Conservation (phyloP, 2,329 filamentous ascomycete genomes). For the Phaeosphaeriaceae sp. region DNA sequence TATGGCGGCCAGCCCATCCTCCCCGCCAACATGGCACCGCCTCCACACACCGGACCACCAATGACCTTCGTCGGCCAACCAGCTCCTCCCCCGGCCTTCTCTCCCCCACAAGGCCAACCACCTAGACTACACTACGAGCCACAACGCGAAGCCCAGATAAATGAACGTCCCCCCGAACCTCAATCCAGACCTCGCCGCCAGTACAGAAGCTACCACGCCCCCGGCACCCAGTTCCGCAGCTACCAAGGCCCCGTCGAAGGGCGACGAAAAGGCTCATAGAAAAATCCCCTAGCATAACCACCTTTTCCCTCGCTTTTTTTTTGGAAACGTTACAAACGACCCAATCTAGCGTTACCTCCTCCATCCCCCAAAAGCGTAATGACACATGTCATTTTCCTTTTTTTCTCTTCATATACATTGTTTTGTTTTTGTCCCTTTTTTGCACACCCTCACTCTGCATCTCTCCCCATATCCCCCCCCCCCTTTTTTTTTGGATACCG, state of each 20-base stretch:
- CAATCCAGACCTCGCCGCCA: conserved; percentile 35
- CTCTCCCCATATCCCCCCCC: no score
- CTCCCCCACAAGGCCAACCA: conserved; percentile 28
- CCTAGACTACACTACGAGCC: conserved; percentile 26
- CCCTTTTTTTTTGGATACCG: no score
- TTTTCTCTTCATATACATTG: no score
- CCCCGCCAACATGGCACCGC: conserved; percentile 46
- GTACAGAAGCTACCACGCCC: conserved; percentile 42
- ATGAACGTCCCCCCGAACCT: conserved; percentile 26
- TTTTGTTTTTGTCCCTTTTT: not conserved
- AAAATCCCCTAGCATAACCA: no score
- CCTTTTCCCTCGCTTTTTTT: not conserved
- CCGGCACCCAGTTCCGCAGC: conserved; percentile 42
- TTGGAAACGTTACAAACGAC: no score
- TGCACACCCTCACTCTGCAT: no score
- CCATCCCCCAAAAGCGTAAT: no score
- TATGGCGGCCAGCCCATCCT: conserved; percentile 50
- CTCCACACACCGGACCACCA: conserved; percentile 23
- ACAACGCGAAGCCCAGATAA: conserved; percentile 17
- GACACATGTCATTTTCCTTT: no score
- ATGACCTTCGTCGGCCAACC: conserved; percentile 21
- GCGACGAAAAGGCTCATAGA: no score
- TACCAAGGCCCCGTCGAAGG: conserved; percentile 41
- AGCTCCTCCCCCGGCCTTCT: conserved; percentile 18
- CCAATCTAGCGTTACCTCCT: no score